Conservation (phyloP, 2,329 filamentous ascomycete genomes). For the Fusarium torulosum region DNA sequence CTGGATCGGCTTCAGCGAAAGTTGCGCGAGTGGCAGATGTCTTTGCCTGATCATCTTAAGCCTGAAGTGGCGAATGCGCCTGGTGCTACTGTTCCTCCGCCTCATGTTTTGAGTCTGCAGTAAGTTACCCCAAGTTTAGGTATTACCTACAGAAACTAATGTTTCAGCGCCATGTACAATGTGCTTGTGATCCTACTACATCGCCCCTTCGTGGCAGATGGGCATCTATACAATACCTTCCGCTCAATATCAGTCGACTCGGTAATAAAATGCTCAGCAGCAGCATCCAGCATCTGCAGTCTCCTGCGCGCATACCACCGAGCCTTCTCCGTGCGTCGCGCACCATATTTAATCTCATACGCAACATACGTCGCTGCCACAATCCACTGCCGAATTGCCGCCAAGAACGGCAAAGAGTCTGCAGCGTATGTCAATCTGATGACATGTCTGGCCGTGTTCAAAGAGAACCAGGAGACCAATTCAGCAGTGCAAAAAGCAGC, state of each 20-base stretch:
- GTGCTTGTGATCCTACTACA: slow-evolving; percentile 66
- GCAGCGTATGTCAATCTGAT: slow-evolving; percentile 56
- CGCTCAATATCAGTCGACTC: slow-evolving; percentile 58
- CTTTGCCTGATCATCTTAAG: slow-evolving; percentile 58
- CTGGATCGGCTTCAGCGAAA: slow-evolving; percentile 56
- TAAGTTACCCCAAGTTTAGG: background rate
- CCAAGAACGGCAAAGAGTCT: slow-evolving; percentile 57
- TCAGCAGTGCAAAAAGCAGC: slow-evolving; percentile 61
- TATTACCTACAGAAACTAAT: background rate
- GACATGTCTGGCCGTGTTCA: slow-evolving; percentile 61
- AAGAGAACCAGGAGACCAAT: slow-evolving; percentile 64
- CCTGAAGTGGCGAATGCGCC: slow-evolving; percentile 50
- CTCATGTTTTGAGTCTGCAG: slow-evolving; percentile 59
- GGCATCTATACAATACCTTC: slow-evolving; percentile 60
- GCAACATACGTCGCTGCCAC: slow-evolving; percentile 67
- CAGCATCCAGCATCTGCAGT: slow-evolving; percentile 59
- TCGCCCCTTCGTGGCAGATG: slow-evolving; percentile 64
- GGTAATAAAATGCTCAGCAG: slow-evolving; percentile 58
- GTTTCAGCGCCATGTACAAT: slow-evolving; percentile 59
- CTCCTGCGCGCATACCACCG: slow-evolving; percentile 60
- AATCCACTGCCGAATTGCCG: slow-evolving; percentile 64
- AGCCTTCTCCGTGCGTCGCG: slow-evolving; percentile 59
- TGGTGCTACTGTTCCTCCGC: slow-evolving; percentile 51
- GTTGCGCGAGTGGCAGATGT: slow-evolving; percentile 57
- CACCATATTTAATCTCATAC: slow-evolving; percentile 67